phyloP scores from a whole-genome alignment of 495 filamentous ascomycete genomes.

The Penicillium coffeae region DNA sequence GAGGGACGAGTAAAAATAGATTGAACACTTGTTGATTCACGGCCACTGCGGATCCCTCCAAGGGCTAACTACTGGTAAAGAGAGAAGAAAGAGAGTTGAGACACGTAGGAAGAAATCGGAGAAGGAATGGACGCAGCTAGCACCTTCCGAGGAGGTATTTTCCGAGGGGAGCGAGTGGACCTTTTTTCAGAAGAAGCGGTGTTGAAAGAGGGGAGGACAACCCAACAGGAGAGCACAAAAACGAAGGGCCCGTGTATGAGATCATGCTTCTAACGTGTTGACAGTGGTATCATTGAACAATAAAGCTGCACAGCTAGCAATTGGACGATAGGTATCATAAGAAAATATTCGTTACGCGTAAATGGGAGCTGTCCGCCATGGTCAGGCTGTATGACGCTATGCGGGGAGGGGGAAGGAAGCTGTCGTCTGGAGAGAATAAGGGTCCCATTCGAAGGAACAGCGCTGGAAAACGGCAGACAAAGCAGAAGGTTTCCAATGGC shows the following conservation, averaged over 20 bases:
- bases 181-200: constrained; percentile 10
- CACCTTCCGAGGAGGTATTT: background rate
- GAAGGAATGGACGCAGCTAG: background rate
- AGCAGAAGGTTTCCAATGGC: background rate
- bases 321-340: constrained; percentile 20
- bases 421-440: constrained; percentile 1
- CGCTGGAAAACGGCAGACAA: constrained; percentile 8
- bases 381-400: background rate
- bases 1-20: background rate
- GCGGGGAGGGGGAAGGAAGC: background rate
- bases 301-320: constrained; percentile 8
- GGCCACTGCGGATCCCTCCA: too few relatives aligned
- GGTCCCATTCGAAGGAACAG: background rate
- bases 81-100: too few relatives aligned
- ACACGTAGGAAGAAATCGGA: background rate
- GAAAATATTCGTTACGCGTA: constrained; percentile 24
- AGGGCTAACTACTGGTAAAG: too few relatives aligned
- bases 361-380: constrained; percentile 1
- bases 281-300: constrained; percentile 34
- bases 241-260: constrained; percentile 31
- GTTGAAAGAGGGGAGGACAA: constrained; percentile 1
- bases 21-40: too few relatives aligned
- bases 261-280: constrained; percentile 29
- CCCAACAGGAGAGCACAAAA: constrained; percentile 5
- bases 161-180: constrained; percentile 13